Evolutionary conservation across 441 rosid genomes (phyloP).

Genomic region (Croton laevigatus): DNA sequence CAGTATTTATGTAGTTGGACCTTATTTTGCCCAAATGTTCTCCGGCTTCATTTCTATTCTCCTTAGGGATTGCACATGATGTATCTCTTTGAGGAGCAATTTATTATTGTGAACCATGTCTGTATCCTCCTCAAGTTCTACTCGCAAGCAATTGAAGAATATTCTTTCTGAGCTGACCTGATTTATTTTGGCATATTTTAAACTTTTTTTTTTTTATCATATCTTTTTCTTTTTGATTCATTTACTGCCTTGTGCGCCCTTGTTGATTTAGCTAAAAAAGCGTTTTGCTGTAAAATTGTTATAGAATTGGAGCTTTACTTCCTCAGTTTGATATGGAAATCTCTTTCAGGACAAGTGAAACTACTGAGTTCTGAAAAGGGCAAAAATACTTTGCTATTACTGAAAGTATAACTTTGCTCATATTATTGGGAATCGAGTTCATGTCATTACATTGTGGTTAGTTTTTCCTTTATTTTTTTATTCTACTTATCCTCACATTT

Average conservation of each 20-base stretch:
- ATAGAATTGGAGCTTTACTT: constrained; percentile 5
- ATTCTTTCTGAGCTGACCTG: background rate
- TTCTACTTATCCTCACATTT: too few species aligned
- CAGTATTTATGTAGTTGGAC: background rate
- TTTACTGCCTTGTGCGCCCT: background rate
- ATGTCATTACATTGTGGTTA: background rate
- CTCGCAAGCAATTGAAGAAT: background rate
- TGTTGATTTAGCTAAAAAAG: background rate
- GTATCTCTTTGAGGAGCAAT: background rate
- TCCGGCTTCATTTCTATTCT: background rate
- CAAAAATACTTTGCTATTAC: background rate
- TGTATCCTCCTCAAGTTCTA: background rate
- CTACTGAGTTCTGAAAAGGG: background rate
- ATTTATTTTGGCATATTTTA: background rate
- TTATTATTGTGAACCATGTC: background rate
- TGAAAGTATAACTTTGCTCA: background rate
- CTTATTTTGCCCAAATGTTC: background rate
- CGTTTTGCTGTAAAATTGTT: background rate
- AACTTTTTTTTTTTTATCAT: background rate
- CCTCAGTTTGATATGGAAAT: background rate
- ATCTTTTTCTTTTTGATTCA: background rate
- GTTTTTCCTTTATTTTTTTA: too few species aligned
- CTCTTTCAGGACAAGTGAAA: background rate
- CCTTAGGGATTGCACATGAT: background rate
- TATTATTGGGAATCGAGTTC: background rate